These are phyloP conservation scores for Scheffersomyces lignicola DNA, from an alignment of 1,139 yeast genomes.

Conservation along the genomic window DNA sequence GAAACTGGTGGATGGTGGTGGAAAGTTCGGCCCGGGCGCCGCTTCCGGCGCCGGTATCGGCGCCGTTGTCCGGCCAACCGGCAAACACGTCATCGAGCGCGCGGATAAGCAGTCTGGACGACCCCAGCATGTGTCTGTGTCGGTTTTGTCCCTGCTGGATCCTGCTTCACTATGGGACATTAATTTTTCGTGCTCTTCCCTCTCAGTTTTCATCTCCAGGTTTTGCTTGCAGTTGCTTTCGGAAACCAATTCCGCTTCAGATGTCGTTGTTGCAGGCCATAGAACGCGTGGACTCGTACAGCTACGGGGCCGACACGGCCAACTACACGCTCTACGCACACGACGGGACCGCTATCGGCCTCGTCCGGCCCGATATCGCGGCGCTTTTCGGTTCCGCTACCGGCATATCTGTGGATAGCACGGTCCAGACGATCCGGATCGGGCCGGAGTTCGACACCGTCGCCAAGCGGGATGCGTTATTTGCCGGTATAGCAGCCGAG, in stretches of 20 bases:
- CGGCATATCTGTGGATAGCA: slow-evolving; percentile 36
- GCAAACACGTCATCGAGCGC: slow-evolving; percentile 31
- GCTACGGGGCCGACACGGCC: slow-evolving; percentile 26
- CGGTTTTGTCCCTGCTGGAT: no score
- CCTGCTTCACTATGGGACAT: no score
- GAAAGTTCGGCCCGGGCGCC: slow-evolving; percentile 19
- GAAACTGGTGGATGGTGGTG: slow-evolving; percentile 22
- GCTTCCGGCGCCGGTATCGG: slow-evolving; percentile 8
- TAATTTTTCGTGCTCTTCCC: no score
- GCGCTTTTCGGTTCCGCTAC: slow-evolving; percentile 25
- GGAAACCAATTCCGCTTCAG: no score
- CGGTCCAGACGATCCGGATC: slow-evolving; percentile 35
- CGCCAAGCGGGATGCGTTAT: slow-evolving; percentile 46
- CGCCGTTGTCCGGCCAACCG: slow-evolving; percentile 23
- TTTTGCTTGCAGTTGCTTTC: no score
- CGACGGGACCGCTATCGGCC: slow-evolving; percentile 55
- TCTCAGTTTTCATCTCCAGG: no score
- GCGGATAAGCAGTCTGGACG: slow-evolving; percentile 34
- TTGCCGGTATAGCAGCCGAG: slow-evolving; percentile 42
- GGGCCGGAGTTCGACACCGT: slow-evolving; percentile 36
- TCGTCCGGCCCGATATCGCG: slow-evolving; percentile 49
- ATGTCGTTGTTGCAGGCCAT: slow-evolving; percentile 23
- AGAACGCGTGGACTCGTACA: slow-evolving; percentile 50
- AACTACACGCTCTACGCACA: slow-evolving; percentile 50
- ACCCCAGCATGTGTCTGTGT: slow-evolving; percentile 28